Base-by-base conservation (phyloP, 2,329 filamentous ascomycete species). In the Albifimbria verrucaria region DNA sequence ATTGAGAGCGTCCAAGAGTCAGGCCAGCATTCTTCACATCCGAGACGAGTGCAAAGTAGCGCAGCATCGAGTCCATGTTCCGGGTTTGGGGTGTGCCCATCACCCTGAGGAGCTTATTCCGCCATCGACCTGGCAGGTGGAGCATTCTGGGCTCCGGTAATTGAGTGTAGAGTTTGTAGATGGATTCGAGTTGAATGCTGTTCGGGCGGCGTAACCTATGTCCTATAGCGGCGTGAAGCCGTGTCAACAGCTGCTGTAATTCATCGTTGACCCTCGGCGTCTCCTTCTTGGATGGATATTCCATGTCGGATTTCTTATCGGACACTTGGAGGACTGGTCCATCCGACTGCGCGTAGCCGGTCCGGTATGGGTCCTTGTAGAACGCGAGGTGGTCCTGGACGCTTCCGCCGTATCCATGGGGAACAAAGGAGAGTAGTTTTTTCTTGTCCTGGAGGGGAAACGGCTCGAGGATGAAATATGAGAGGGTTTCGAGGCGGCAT, bases 31-130 rank as follows among this genome's bases (percentile, higher is more conserved):
- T 78, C 62, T 90, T 88, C 73, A 95, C 87, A 62, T 99, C 93
- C 57, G 92, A 86, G 18, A 97, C 78, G 22, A 97, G 75, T 5
- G 86, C 84, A 57, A 97, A 87, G 70, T 93, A 97, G 51, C 90
- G 87, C 62, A 89, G 76, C 88, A 92, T 95, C 46, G 84, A 79
- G 57, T 72, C 76, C 17, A 79, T 69, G 48, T 79, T 73, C 53
- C 82, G 80, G 39, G 78, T 77, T 48, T 81, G 76, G 9, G 84
- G 81, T 45, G 82, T 79, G 20, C 88, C 86, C 57, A 96, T 81
- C 42, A 85, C 81, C 51, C 81, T 83, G 50, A 96, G 74, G 20
- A 96, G 74, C 7, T 75, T 69, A 50, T 85, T 83, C 18, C 92
- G 81, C 47, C 84, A 72, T 12, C 69, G 64, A 55, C 74, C 72